A percentile compares a stretch with the other conserved stretches of the same genome.
phyloP scores from a whole-genome alignment of 2,329 filamentous ascomycete species.

The Colletotrichum neosansevieriae region DNA sequence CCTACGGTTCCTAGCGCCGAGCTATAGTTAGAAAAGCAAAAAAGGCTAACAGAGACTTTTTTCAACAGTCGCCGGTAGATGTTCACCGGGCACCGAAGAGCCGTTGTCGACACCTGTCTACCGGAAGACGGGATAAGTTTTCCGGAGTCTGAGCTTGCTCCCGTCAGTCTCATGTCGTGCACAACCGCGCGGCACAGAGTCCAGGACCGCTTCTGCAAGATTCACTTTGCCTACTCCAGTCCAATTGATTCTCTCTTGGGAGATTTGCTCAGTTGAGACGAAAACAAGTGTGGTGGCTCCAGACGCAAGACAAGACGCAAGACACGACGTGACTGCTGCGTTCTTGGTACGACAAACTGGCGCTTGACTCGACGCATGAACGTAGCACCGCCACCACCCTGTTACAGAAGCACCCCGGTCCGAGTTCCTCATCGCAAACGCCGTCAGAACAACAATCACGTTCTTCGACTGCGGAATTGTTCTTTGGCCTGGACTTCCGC shows the following conservation, averaged over 20 bases:
- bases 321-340: no score
- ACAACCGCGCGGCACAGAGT: background rate
- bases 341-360: background rate
- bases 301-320: no score
- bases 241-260: background rate
- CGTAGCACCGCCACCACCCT: constrained; percentile 17
- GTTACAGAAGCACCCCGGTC: constrained; percentile 34
- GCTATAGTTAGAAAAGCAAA: background rate
- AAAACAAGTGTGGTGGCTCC: background rate
- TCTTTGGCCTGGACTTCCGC: background rate
- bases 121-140: constrained; percentile 13
- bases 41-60: constrained; percentile 5
- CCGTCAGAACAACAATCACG: background rate
- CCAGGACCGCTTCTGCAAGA: background rate
- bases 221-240: background rate
- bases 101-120: background rate
- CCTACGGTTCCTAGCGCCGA: background rate
- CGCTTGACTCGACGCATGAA: constrained; percentile 29
- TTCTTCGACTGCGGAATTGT: background rate
- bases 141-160: background rate
- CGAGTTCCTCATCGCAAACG: constrained; percentile 23
- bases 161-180: background rate
- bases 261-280: constrained; percentile 11
- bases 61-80: background rate
- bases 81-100: background rate